Percentiles rank a stretch among this genome's conserved stretches.
Conservation (phyloP, 225 moss, liverwort and hornwort genomes). For the Pseudoscleropodium purum region DNA sequence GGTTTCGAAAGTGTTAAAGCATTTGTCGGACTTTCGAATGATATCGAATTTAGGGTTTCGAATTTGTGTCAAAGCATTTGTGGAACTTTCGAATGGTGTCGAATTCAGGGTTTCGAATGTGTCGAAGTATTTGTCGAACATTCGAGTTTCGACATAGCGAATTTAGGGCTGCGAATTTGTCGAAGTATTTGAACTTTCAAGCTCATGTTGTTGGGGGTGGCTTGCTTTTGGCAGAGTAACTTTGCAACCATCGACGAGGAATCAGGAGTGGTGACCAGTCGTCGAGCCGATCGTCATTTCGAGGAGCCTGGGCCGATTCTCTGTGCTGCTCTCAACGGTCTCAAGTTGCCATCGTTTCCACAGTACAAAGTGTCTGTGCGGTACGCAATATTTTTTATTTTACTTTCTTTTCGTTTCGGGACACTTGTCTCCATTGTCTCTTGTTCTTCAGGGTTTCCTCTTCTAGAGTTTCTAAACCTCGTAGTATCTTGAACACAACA, state of each 20-base stretch:
- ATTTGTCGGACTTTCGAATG: no score
- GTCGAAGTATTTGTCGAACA: no score
- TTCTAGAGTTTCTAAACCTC: neutral
- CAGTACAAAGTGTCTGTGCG: constrained; percentile 6
- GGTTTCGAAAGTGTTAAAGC: neutral
- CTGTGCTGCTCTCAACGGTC: constrained; percentile 76
- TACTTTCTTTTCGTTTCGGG: neutral
- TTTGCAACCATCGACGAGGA: constrained; percentile 60
- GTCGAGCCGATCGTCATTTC: constrained; percentile 93
- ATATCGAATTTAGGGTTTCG: neutral
- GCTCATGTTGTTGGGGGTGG: neutral
- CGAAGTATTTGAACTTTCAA: neutral
- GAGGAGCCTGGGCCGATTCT: constrained; percentile 85
- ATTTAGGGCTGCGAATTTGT: no score
- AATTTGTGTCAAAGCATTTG: neutral
- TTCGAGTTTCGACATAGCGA: neutral
- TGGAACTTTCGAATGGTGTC: neutral
- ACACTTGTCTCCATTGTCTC: neutral
- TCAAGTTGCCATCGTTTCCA: constrained; percentile 65
- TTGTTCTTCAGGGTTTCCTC: neutral
- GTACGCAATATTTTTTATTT: neutral
- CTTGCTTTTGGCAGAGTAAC: constrained; percentile 53
- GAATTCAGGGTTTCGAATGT: neutral
- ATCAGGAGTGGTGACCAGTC: constrained; percentile 28
- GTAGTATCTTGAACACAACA: neutral